Evolutionary conservation across 2,329 filamentous ascomycete species (phyloP).

Genomic region (Ambrosiella beaveri): DNA sequence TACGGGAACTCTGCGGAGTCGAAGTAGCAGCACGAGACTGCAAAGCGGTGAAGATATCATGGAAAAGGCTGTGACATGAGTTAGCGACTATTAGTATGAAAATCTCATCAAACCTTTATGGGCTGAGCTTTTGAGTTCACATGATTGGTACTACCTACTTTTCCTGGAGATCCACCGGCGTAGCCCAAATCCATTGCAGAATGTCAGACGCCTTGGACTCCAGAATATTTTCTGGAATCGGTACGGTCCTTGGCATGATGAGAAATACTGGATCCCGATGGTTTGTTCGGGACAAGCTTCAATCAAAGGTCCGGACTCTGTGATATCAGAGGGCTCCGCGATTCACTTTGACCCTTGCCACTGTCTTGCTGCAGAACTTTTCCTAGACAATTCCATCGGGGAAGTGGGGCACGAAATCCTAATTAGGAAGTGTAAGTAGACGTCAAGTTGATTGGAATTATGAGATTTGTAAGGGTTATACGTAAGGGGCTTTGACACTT

Average conservation of each 20-base stretch:
- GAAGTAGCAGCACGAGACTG: conserved; percentile 19
- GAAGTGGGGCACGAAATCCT: conserved; percentile 8
- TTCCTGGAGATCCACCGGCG: conserved; percentile 11
- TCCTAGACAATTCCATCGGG: conserved; percentile 12
- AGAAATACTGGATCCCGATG: not conserved
- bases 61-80: not conserved
- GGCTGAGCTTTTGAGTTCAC: not conserved
- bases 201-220: conserved; percentile 10
- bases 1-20: conserved; percentile 7
- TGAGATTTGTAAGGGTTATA: no score
- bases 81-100: not conserved
- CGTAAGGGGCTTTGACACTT: no score
- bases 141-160: not conserved
- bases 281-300: not conserved
- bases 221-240: conserved; percentile 8
- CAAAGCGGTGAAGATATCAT: conserved; percentile 34
- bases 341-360: not conserved
- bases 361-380: conserved; percentile 10
- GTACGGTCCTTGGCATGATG: conserved; percentile 6
- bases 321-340: not conserved
- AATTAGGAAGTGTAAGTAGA: conserved; percentile 12
- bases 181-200: conserved; percentile 14
- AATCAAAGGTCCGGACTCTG: not conserved
- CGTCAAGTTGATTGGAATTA: not conserved
- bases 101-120: not conserved